Evolutionary conservation across 495 filamentous ascomycete species (phyloP).

Genomic region (Chaetomium tenue): DNA sequence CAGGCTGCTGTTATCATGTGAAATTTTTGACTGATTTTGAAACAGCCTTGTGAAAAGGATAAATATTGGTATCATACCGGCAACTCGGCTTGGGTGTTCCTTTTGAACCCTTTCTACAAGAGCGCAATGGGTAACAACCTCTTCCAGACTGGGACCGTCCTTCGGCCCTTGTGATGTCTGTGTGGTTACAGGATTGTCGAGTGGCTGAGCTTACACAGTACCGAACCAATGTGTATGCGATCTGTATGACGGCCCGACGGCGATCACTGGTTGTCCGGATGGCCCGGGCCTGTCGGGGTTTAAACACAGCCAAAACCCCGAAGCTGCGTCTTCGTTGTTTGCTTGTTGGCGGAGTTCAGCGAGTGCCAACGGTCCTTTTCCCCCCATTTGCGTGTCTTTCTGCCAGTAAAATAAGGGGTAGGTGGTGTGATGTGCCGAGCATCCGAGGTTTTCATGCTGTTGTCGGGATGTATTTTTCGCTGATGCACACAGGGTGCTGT

Average conservation of each 20-base stretch:
- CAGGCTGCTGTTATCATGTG: too few relatives aligned
- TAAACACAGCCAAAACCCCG: not conserved
- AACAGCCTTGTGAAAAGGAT: too few relatives aligned
- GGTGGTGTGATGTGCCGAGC: slow-evolving; percentile 5
- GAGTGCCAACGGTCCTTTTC: not conserved
- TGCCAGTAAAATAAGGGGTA: not conserved
- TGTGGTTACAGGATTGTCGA: too few relatives aligned
- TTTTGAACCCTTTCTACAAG: too few relatives aligned
- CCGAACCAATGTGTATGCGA: too few relatives aligned
- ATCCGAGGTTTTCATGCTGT: slow-evolving; percentile 8
- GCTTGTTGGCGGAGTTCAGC: not conserved
- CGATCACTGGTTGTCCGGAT: slow-evolving; percentile 5
- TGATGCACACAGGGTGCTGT: not conserved
- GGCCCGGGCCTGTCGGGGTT: not conserved
- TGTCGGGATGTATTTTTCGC: not conserved
- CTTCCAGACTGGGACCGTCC: too few relatives aligned
- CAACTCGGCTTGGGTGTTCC: too few relatives aligned
- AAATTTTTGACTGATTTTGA: too few relatives aligned
- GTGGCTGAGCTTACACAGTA: too few relatives aligned
- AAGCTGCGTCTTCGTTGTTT: slow-evolving; percentile 1
- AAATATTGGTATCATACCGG: too few relatives aligned
- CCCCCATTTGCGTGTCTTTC: not conserved
- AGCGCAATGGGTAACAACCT: too few relatives aligned
- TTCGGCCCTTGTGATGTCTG: too few relatives aligned
- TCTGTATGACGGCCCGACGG: not conserved